Conservation (phyloP, 1,139 yeast species). For the Suhomyces yuchorum region DNA sequence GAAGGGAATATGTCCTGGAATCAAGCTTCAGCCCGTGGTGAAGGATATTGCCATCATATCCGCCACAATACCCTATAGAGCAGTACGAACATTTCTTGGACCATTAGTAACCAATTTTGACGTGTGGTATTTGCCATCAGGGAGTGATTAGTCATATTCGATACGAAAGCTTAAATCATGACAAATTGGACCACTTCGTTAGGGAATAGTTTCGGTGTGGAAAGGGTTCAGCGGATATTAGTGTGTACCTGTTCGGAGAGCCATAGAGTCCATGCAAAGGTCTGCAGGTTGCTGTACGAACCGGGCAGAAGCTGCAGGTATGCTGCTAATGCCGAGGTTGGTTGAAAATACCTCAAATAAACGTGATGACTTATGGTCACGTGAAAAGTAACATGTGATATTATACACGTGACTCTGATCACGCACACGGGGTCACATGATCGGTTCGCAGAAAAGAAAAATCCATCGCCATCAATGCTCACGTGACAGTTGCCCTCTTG, state of each 20-base stretch:
- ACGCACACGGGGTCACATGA: too few relatives aligned
- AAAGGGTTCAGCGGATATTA: neutral
- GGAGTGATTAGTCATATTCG: neutral
- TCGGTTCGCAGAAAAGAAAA: too few relatives aligned
- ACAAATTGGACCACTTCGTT: too few relatives aligned
- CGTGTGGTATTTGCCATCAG: neutral
- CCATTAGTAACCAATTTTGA: neutral
- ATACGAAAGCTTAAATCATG: too few relatives aligned
- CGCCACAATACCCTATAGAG: too few relatives aligned
- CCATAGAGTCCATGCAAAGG: neutral
- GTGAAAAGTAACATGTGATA: neutral
- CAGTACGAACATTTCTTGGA: too few relatives aligned
- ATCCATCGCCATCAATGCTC: too few relatives aligned
- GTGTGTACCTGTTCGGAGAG: neutral
- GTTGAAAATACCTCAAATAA: neutral
- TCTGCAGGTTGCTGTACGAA: neutral
- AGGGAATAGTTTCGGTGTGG: too few relatives aligned
- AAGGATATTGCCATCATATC: too few relatives aligned
- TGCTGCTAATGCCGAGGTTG: neutral
- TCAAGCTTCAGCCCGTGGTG: too few relatives aligned
- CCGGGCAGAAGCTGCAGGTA: neutral
- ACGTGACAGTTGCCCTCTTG: neutral
- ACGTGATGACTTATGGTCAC: neutral
- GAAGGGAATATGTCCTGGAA: too few relatives aligned
- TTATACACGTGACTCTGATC: neutral